Percentiles rank a stretch among this genome's conserved stretches.
phyloP scores from a whole-genome alignment of 176 grass and related monocot genomes.

The Pontederia paniculata region DNA sequence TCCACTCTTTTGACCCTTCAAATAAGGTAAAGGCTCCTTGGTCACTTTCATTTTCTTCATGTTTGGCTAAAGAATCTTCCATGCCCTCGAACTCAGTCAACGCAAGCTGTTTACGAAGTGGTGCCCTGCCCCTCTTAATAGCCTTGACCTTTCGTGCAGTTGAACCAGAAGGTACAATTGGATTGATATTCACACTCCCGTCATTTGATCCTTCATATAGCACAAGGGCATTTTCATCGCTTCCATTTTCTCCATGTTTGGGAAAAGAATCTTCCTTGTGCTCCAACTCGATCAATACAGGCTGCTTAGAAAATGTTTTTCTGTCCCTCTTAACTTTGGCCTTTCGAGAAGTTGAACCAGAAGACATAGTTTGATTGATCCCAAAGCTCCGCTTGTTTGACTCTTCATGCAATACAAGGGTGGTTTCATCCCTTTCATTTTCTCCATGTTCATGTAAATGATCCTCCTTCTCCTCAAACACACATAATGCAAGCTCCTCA shows the following conservation, averaged over 20 bases:
- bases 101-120: neutral
- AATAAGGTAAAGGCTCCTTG: constrained; percentile 17
- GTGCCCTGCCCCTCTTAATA: neutral
- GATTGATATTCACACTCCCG: no score
- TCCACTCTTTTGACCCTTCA: constrained; percentile 23
- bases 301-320: constrained; percentile 9
- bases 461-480: neutral
- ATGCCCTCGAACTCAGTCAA: constrained; percentile 5
- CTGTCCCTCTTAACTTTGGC: constrained; percentile 23
- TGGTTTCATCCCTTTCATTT: no score
- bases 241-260: no score
- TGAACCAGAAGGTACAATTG: neutral
- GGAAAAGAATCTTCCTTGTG: neutral
- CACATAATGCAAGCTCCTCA: constrained; percentile 7
- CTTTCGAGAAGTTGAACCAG: constrained; percentile 1
- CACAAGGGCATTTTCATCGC: no score
- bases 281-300: neutral
- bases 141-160: constrained; percentile 15
- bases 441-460: no score
- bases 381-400: no score
- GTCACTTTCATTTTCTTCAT: constrained; percentile 26
- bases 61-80: constrained; percentile 11
- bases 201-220: no score
- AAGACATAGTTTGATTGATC: neutral
- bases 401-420: no score